phyloP scores from a whole-genome alignment of 192 early-diverging fungal genomes.

The Glomus cerebriforme region DNA sequence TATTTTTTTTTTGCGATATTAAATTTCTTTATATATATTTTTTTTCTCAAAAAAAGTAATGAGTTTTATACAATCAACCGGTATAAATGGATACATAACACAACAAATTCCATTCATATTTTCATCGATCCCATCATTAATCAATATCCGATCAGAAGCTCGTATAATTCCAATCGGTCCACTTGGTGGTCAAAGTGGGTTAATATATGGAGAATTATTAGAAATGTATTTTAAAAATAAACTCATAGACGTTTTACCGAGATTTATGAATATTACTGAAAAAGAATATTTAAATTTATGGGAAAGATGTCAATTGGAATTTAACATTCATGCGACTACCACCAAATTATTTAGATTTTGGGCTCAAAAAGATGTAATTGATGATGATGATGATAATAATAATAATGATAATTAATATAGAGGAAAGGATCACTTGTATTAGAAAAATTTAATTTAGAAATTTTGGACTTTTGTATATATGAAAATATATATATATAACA shows the following conservation, averaged over 20 bases:
- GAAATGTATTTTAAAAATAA: neutral
- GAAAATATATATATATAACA: no score
- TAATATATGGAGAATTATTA: neutral
- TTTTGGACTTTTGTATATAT: no score
- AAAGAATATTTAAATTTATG: neutral
- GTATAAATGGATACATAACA: neutral
- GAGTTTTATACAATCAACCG: neutral
- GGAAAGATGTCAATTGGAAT: neutral
- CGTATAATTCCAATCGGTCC: neutral
- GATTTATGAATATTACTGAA: neutral
- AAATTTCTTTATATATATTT: no score
- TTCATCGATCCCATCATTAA: neutral
- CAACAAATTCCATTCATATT: neutral
- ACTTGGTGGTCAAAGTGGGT: neutral
- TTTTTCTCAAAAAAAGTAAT: neutral
- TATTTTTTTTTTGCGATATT: no score
- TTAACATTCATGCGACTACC: neutral
- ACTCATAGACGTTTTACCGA: neutral
- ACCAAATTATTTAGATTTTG: neutral
- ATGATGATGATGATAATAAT: neutral
- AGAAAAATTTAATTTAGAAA: neutral
- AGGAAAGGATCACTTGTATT: neutral
- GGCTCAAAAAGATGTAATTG: neutral
- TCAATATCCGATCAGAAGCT: neutral
- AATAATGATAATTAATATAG: neutral